Base-by-base conservation (phyloP, 2,329 filamentous ascomycete species). In the Aspergillus ochraceus region DNA sequence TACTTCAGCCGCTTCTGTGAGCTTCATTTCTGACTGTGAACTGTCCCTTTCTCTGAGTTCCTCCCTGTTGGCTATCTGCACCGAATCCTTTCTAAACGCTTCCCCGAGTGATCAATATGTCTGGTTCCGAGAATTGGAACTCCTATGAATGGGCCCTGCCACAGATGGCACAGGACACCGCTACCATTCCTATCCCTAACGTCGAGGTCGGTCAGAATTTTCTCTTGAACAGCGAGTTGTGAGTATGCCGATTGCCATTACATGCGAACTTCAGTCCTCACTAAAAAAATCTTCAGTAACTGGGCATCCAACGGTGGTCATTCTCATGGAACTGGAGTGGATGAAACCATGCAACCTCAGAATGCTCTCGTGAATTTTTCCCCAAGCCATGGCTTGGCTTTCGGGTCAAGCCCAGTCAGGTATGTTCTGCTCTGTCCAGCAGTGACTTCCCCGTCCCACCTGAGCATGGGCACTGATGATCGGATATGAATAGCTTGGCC, bases 151-250 rank as follows among this genome's bases (percentile, higher is more conserved):
- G 54, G 45, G 6, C 45, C 14, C n/a, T 47, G 45, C 22, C 24
- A 32, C 54, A 51, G 5, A 20, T 51, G 14, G 32, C 36, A 9
- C 54, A 50, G 6, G 11, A 30, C 14, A 46, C 32, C 14, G 26
- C 54, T 6, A n/a, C 20, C 12, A 50, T 36, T 36, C 14, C 30
- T 19, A 50, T 17, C n/a, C 14, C 54, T 42, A 46, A 51, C 10
- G 32, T 30, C 39, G 54, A 50, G 10, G 19, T 19, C 17, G 20
- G 45, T 17, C 49, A 55, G 20, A 55, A 47, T 2, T 56, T 56
- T 29, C 47, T 56, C 8, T 20, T 49, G 29, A 55, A 49, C 29
- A 49, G 32, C 39, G 54, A 56, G 3, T 19, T 36, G 54, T 56
- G 32, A 56, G 54, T 50, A 49, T 29, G 26, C 6, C 5, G 19